These are phyloP conservation scores for Pseudonitzschia multistriata DNA, from an alignment of 108 stramenopile genomes.

Conservation along the genomic window DNA sequence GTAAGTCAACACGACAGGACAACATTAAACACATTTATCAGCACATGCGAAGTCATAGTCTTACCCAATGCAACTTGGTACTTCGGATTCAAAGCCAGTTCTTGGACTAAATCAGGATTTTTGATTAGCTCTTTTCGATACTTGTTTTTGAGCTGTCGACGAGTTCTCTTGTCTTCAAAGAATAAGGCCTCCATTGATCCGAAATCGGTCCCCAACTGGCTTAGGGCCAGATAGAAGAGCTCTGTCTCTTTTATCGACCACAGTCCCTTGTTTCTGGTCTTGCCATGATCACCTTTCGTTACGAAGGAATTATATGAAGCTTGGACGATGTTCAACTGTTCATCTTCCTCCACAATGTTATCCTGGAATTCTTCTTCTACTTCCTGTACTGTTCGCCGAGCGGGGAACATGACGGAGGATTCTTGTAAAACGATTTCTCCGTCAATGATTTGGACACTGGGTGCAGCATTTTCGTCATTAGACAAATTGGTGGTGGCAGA, in stretches of 20 bases:
- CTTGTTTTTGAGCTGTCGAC: conserved; percentile 74
- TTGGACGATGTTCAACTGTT: conserved; percentile 43
- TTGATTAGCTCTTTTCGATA: conserved; percentile 58
- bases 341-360: conserved; percentile 54
- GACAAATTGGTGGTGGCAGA: neutral
- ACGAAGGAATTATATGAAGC: conserved; percentile 55
- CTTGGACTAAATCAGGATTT: conserved; percentile 65
- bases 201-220: conserved; percentile 81
- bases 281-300: conserved; percentile 14
- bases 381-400: conserved; percentile 39
- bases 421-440: conserved; percentile 74
- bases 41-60: neutral
- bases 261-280: conserved; percentile 22
- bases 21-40: conserved; percentile 1
- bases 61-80: conserved; percentile 34
- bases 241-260: conserved; percentile 75
- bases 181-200: conserved; percentile 67
- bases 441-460: conserved; percentile 57
- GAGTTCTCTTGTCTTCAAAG: conserved; percentile 39
- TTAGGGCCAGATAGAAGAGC: conserved; percentile 64
- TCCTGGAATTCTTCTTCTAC: conserved; percentile 47
- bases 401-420: conserved; percentile 44
- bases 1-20: conserved; percentile 7
- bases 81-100: conserved; percentile 72
- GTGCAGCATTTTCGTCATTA: conserved; percentile 27